These are phyloP conservation scores for Keqinozyma sinolaborantium DNA, from an alignment of 1,139 yeast species.

Conservation along the genomic window DNA sequence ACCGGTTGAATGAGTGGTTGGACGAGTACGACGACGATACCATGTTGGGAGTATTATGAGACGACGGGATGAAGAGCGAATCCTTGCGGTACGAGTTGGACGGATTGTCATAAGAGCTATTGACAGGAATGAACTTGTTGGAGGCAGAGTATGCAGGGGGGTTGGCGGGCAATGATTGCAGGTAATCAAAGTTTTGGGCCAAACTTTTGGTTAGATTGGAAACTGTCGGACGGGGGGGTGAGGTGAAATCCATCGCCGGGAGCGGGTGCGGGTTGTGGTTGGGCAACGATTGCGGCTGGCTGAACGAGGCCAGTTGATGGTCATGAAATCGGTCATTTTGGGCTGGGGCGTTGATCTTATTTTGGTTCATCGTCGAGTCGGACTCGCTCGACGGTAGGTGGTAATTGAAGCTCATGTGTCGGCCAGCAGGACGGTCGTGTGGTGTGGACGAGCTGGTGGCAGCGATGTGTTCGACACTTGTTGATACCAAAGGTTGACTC, in stretches of 20 bases:
- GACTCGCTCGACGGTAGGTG: not conserved
- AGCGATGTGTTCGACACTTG: too few species aligned
- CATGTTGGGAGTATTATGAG: slow-evolving; percentile 55
- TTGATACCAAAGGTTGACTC: too few species aligned
- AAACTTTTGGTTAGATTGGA: not conserved
- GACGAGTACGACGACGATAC: slow-evolving; percentile 48
- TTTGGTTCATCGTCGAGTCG: not conserved
- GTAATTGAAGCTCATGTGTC: not conserved
- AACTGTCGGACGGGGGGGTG: not conserved
- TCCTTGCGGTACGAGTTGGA: not conserved
- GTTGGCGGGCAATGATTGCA: not conserved
- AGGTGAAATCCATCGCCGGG: too few species aligned
- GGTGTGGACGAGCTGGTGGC: too few species aligned
- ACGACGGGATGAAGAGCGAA: slow-evolving; percentile 31
- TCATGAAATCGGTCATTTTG: slow-evolving; percentile 2
- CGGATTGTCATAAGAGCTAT: not conserved
- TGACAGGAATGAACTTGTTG: not conserved
- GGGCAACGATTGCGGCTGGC: too few species aligned
- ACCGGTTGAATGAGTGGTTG: slow-evolving; percentile 30
- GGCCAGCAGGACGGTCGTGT: too few species aligned
- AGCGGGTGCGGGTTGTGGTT: too few species aligned
- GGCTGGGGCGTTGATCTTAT: not conserved
- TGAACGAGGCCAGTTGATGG: too few species aligned
- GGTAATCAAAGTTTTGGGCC: not conserved
- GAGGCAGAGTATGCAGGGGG: not conserved